phyloP scores from a whole-genome alignment of 805 yeast species.

The Metschnikowia borealis region DNA sequence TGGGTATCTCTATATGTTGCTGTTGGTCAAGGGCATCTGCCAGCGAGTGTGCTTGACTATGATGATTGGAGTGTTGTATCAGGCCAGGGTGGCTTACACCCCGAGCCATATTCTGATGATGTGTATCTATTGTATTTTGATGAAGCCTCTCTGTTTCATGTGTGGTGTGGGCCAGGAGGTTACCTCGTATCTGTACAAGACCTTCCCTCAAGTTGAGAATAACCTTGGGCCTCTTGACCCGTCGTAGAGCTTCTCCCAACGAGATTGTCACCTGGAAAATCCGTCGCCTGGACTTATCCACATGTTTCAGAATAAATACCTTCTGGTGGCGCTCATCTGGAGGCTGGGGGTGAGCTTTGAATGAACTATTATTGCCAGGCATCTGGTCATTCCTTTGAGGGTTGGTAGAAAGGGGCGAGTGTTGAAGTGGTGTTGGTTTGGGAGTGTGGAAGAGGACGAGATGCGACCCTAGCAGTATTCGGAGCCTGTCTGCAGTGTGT shows the following conservation, averaged over 20 bases:
- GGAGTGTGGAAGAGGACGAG: neutral
- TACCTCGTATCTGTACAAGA: neutral
- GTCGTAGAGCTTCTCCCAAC: conserved; percentile 6
- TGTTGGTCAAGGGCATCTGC: neutral
- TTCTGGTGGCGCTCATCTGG: neutral
- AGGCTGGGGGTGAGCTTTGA: neutral
- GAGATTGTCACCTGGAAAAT: neutral
- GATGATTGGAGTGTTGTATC: neutral
- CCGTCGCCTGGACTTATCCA: neutral
- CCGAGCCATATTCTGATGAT: too few relatives aligned
- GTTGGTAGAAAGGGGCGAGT: neutral
- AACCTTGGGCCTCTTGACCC: neutral
- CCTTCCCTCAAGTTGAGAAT: neutral
- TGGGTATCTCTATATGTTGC: neutral
- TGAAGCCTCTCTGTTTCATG: too few relatives aligned
- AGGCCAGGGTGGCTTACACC: too few relatives aligned
- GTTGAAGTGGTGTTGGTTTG: neutral
- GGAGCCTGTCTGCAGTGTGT: neutral
- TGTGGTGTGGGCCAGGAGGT: neutral
- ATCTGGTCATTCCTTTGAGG: neutral
- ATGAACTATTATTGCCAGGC: neutral
- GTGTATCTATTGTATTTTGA: too few relatives aligned
- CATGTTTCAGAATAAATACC: neutral
- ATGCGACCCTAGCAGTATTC: neutral
- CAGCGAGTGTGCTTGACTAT: neutral